Percentiles rank a stretch among this genome's conserved stretches.
Conservation (phyloP, 352 stramenopile species). For the Phytopythium montanum region DNA sequence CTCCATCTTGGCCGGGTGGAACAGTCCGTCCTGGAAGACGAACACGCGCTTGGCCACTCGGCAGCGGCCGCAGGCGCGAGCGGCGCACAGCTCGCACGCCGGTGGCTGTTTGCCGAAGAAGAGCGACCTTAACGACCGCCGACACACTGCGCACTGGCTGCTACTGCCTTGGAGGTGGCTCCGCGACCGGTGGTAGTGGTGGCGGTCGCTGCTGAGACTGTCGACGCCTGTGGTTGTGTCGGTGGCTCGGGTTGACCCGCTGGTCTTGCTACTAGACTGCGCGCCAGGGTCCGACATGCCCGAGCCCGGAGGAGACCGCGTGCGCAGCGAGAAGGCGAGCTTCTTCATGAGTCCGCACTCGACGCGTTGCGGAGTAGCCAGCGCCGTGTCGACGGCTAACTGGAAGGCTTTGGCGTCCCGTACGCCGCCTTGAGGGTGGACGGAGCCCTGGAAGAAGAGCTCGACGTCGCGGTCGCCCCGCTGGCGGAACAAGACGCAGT, state of each 20-base stretch:
- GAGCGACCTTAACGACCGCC: slow-evolving; percentile 13
- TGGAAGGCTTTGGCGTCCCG: slow-evolving; percentile 41
- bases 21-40: slow-evolving; percentile 28
- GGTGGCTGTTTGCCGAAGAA: slow-evolving; percentile 20
- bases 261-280: background rate
- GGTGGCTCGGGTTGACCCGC: background rate
- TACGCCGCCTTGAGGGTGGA: slow-evolving; percentile 44
- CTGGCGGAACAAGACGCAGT: slow-evolving; percentile 48
- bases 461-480: slow-evolving; percentile 33
- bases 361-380: slow-evolving; percentile 31
- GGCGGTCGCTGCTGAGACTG: slow-evolving; percentile 14
- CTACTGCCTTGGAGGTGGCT: slow-evolving; percentile 2
- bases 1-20: slow-evolving; percentile 65
- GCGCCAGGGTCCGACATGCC: slow-evolving; percentile 5
- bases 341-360: slow-evolving; percentile 75
- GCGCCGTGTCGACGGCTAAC: slow-evolving; percentile 41
- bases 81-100: slow-evolving; percentile 31
- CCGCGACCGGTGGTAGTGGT: slow-evolving; percentile 7
- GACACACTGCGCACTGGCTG: slow-evolving; percentile 23
- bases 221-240: slow-evolving; percentile 14
- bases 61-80: slow-evolving; percentile 32
- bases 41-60: slow-evolving; percentile 31
- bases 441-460: slow-evolving; percentile 49
- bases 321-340: slow-evolving; percentile 50
- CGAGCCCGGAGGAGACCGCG: slow-evolving; percentile 14